These are phyloP conservation scores for Hypoxylon sp. DNA, from an alignment of 2,329 filamentous ascomycete genomes.

Conservation along the genomic window DNA sequence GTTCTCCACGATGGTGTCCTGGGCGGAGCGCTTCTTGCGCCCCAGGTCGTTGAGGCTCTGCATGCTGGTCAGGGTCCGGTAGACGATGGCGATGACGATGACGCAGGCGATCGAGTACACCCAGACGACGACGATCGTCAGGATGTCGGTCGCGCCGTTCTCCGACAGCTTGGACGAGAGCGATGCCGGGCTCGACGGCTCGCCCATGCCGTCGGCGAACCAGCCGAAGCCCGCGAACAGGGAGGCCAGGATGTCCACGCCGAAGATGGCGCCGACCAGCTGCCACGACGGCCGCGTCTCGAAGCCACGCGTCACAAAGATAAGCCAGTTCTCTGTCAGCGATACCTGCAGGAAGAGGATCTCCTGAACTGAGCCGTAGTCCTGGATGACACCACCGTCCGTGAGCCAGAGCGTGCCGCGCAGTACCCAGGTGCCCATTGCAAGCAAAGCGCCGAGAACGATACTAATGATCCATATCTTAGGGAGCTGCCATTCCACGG, in stretches of 20 bases:
- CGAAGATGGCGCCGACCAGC: conserved; percentile 73
- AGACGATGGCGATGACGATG: conserved; percentile 64
- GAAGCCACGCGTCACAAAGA: conserved; percentile 80
- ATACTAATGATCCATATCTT: conserved; percentile 80
- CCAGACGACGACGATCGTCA: conserved; percentile 65
- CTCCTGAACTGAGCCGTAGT: conserved; percentile 78
- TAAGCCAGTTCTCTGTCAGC: conserved; percentile 81
- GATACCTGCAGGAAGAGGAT: conserved; percentile 80
- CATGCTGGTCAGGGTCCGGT: conserved; percentile 58
- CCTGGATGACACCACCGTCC: conserved; percentile 77
- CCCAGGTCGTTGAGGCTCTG: conserved; percentile 57
- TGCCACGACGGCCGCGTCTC: conserved; percentile 78
- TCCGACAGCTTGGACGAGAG: conserved; percentile 48
- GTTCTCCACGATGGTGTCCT: conserved; percentile 66
- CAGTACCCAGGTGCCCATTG: conserved; percentile 74
- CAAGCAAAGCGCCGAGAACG: conserved; percentile 73
- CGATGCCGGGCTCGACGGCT: conserved; percentile 53
- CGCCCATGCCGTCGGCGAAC: conserved; percentile 63
- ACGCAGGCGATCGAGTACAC: conserved; percentile 64
- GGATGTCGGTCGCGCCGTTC: conserved; percentile 68
- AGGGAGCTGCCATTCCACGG: conserved; percentile 79
- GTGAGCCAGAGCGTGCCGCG: conserved; percentile 73
- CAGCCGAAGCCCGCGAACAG: conserved; percentile 78
- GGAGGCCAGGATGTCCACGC: conserved; percentile 75
- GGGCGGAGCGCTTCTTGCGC: conserved; percentile 62